Evolutionary conservation across 306 rosid species (phyloP).

Genomic region (Delonix regia): DNA sequence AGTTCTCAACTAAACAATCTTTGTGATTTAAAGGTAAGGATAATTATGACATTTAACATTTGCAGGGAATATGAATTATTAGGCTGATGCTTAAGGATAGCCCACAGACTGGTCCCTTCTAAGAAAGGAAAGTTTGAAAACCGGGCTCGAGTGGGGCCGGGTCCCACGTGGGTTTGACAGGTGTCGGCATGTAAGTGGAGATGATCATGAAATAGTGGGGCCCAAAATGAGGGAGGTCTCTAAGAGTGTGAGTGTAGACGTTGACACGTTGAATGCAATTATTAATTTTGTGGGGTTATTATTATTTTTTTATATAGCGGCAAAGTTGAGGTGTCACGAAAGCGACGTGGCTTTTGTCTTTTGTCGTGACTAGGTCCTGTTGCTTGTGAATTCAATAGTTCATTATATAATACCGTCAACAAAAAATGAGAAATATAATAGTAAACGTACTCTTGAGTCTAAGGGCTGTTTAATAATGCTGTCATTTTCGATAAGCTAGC

Average conservation of each 20-base stretch:
- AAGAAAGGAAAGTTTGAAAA: neutral
- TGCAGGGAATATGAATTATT: slow-evolving; percentile 9
- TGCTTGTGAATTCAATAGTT: neutral
- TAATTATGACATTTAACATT: neutral
- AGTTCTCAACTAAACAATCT: too few species aligned
- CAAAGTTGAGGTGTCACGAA: slow-evolving; percentile 1
- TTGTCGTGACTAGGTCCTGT: neutral
- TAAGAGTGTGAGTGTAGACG: neutral
- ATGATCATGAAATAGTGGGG: neutral
- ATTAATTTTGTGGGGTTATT: neutral
- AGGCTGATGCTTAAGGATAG: neutral
- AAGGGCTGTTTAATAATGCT: neutral
- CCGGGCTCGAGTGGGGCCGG: neutral
- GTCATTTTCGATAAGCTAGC: neutral
- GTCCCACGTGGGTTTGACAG: neutral
- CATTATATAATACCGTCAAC: neutral
- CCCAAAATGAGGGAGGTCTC: neutral
- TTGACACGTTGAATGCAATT: neutral
- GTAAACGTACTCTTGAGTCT: neutral
- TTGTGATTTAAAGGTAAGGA: neutral
- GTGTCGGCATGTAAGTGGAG: neutral
- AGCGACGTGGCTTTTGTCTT: neutral
- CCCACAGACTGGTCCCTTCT: neutral
- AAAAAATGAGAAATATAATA: neutral
- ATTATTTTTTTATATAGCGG: neutral